Evolutionary conservation across 2,329 filamentous ascomycete species (phyloP).

Genomic region (Ophiocordyceps camponoti-floridani): DNA sequence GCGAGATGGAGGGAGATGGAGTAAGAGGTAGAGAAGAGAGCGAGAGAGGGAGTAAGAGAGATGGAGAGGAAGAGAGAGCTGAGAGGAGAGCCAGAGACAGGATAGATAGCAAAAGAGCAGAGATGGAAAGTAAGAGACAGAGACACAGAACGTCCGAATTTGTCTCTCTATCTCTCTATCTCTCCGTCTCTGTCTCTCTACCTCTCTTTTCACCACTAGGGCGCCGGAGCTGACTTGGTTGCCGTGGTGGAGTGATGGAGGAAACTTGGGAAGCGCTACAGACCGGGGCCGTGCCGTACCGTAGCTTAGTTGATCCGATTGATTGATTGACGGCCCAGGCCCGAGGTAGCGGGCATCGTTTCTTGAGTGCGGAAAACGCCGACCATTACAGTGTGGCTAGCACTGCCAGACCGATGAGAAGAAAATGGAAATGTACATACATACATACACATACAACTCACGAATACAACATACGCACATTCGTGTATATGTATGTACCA

Average conservation of each 20-base stretch:
- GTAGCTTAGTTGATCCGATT: not conserved
- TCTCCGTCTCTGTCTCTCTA: too few relatives aligned
- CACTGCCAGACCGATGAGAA: too few relatives aligned
- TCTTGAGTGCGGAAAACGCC: too few relatives aligned
- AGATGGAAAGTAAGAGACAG: not conserved
- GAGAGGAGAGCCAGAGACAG: not conserved
- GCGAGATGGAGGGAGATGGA: not conserved
- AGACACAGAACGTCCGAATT: not conserved
- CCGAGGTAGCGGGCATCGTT: not conserved
- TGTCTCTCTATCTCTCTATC: too few relatives aligned
- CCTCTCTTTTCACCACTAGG: too few relatives aligned
- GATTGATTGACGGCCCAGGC: not conserved
- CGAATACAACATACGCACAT: too few relatives aligned
- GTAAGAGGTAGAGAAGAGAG: not conserved
- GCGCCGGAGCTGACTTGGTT: too few relatives aligned
- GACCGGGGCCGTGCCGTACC: not conserved
- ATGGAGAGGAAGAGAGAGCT: not conserved
- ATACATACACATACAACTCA: not conserved
- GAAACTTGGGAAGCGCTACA: not conserved
- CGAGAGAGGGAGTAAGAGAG: not conserved
- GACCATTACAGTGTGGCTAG: too few relatives aligned
- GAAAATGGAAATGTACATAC: not conserved
- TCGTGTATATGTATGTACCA: too few relatives aligned
- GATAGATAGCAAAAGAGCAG: too few relatives aligned
- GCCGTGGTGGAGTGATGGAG: not conserved